Base-by-base conservation (phyloP, 805 yeast species). In the Candida patagonica region DNA sequence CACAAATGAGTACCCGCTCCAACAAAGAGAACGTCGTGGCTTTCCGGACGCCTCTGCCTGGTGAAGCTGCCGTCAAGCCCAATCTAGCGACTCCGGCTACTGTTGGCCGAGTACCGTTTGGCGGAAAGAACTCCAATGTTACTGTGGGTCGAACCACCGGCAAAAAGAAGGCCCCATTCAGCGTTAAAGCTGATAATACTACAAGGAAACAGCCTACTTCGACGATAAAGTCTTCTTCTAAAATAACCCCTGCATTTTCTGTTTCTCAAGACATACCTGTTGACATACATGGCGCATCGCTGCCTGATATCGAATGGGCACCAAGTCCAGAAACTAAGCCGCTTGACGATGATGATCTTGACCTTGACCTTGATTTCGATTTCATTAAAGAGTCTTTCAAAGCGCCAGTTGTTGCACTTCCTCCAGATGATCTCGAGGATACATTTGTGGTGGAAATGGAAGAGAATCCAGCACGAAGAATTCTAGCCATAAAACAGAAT, bases 101-200 rank as follows among this genome's bases (percentile, higher is more conserved):
- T 21, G 31, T 29, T 4, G 29, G 30, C 39, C 30, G 53, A 29
- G 48, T 49, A 5, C 53, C 53, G 10, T 30, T 50, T 10, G 53
- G 52, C 7, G 53, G 53, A 5, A 50, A 50, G 32, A 49, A 48
- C 31, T 42, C 40, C 17, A 50, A 50, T 33, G 38, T 40, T 19
- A 26, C 26, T 10, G 17, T 26, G 24, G 5, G 12, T 26, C 13
- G 17, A 10, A 16, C 31, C 17, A 29, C 12, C n/a, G 19, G 10
- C 6, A 22, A 30, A 20, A 27, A 29, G n/a, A 12, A 5, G 8
- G 19, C n/a, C n/a, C n/a, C n/a, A n/a, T n/a, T n/a, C n/a, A n/a
- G n/a, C n/a, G n/a, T 22, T 17, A 19, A 34, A 7, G 7, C 13
- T n/a, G 24, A 8, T 15, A 4, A n/a, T 12, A 26, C 32, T 17